Conservation (phyloP, 2,329 filamentous ascomycete species). For the Botrytis paeoniae region DNA sequence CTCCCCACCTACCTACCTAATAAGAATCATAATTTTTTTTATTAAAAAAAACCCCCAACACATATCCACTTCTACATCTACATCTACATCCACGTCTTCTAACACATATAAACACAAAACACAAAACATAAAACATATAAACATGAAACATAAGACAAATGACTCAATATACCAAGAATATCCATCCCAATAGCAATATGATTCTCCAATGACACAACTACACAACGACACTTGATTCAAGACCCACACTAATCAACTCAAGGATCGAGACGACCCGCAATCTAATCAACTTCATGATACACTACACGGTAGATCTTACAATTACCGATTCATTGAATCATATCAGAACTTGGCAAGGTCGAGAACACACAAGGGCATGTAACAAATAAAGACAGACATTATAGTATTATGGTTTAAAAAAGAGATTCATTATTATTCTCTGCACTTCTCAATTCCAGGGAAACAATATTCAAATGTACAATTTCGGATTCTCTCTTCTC, state of each 20-base stretch:
- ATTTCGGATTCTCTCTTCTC: slow-evolving; percentile 32
- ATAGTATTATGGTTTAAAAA: slow-evolving; percentile 4
- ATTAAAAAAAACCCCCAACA: no score
- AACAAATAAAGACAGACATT: background rate
- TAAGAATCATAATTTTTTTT: no score
- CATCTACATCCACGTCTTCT: no score
- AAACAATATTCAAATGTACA: slow-evolving; percentile 32
- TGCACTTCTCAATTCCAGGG: slow-evolving; percentile 9
- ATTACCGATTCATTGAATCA: background rate
- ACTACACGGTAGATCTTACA: background rate
- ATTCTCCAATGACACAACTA: background rate
- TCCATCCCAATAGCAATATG: background rate
- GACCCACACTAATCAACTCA: background rate
- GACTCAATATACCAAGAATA: background rate
- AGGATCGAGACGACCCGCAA: background rate
- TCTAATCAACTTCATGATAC: background rate
- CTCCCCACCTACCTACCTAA: no score
- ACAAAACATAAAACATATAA: background rate
- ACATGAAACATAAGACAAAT: background rate
- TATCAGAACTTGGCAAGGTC: background rate
- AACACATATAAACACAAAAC: no score
- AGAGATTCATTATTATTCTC: slow-evolving; percentile 20
- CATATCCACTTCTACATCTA: no score
- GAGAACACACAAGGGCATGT: background rate
- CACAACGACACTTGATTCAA: background rate